phyloP scores from a whole-genome alignment of 768 basidiomycete species.

The Panaeolus papilionaceus region DNA sequence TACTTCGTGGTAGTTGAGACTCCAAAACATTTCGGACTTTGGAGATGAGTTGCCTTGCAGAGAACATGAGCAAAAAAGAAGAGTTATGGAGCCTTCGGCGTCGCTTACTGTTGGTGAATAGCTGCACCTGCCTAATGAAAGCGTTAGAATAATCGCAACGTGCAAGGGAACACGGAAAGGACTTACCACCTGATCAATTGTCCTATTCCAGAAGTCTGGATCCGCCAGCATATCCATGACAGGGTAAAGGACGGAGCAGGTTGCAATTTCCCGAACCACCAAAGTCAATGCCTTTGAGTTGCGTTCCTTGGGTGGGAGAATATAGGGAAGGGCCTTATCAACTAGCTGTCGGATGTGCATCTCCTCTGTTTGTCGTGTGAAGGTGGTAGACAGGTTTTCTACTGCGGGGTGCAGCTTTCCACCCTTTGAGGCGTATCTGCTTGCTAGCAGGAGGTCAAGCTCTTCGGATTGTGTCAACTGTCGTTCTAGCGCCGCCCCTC shows the following conservation, averaged over 20 bases:
- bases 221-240: constrained; percentile 93
- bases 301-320: constrained; percentile 80
- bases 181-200: constrained; percentile 90
- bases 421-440: constrained; percentile 74
- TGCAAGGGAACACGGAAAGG: not conserved
- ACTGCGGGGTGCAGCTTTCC: constrained; percentile 85
- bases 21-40: constrained; percentile 88
- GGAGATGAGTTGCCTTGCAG: constrained; percentile 76
- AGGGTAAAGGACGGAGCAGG: constrained; percentile 84
- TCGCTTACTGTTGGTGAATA: constrained; percentile 54
- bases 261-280: constrained; percentile 81
- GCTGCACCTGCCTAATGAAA: constrained; percentile 52
- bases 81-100: constrained; percentile 17
- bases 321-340: constrained; percentile 70
- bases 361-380: constrained; percentile 91
- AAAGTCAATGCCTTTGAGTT: constrained; percentile 73
- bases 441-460: constrained; percentile 85
- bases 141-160: constrained; percentile 9
- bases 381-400: constrained; percentile 86
- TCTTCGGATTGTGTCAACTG: constrained; percentile 90
- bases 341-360: constrained; percentile 77
- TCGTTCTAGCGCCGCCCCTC: constrained; percentile 83
- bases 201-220: constrained; percentile 96
- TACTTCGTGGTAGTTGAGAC: constrained; percentile 70
- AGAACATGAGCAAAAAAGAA: not conserved